Evolutionary conservation across 1,284 basidiomycete genomes (phyloP), one percentile per base, ranked within the genome.

Genomic region (Trichosporon asahii): DNA sequence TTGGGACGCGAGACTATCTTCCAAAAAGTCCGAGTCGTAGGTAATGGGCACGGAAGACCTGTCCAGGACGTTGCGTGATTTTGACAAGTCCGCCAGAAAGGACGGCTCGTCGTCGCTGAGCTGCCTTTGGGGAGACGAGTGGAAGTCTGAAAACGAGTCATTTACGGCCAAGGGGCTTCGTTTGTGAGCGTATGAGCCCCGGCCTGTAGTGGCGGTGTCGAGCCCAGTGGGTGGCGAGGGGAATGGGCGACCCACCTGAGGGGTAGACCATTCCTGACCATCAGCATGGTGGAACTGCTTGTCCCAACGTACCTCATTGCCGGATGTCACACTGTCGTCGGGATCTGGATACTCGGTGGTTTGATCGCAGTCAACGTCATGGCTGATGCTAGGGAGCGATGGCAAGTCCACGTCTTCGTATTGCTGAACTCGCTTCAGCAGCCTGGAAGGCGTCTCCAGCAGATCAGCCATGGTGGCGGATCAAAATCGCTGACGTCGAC

Each of bases 361-460:
- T n/a, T 61, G 57, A 33, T 61, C 57, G 27, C 29, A 31, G 65
- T 81, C 79, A 31, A 79, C 67, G 69, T 80, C 78, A 57, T 77
- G 79, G 25, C 78, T 75, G 64, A 82, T 76, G 70, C 78, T 80
- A 1, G 81, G 81, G 12, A 83, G 71, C 0, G 81, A 83, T 0
- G 81, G 81, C 12, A 83, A 64, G 57, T 83, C 81, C 73, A 81
- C 76, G 33, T 82, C 80, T 66, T 82, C 81, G 5, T 77, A 74
- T 60, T 74, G 74, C 69, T 80, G 75, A 1, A 83, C 77, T 29
- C 80, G 68, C 60, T 75, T 74, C 44, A 82, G 71, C 31, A 83
- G 74, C 70, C 78, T 72, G 27, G 76, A 76, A 1, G 80, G 80
- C 7, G 79, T 80, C 55, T 81, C 80, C 5, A 77, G 66, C 3